Percentiles rank a stretch among this genome's conserved stretches.
Evolutionary conservation across 2,329 filamentous ascomycete species (phyloP).

Genomic region (Arthrobotrys sinensis): DNA sequence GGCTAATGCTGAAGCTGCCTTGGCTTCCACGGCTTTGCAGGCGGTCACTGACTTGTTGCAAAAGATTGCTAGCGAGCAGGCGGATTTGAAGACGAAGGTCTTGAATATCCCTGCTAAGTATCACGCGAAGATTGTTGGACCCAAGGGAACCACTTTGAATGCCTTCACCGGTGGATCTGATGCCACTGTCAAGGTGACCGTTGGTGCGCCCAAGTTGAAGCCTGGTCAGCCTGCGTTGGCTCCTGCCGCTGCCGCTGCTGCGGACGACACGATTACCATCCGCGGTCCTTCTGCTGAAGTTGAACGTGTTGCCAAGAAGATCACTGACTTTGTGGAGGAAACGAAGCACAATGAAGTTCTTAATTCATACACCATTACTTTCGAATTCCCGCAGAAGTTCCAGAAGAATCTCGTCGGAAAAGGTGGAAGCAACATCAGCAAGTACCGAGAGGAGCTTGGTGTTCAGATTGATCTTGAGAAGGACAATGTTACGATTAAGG

Average conservation of each 20-base stretch:
- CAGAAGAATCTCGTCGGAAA: slow-evolving; percentile 85
- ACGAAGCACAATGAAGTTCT: slow-evolving; percentile 74
- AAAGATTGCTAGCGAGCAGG: slow-evolving; percentile 72
- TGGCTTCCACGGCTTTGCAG: slow-evolving; percentile 74
- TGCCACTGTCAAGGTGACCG: slow-evolving; percentile 62
- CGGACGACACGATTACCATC: slow-evolving; percentile 63
- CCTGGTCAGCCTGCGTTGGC: slow-evolving; percentile 59
- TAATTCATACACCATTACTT: slow-evolving; percentile 77
- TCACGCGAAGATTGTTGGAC: slow-evolving; percentile 74
- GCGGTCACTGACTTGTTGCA: slow-evolving; percentile 74
- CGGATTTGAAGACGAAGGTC: slow-evolving; percentile 72
- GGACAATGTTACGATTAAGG: slow-evolving; percentile 94
- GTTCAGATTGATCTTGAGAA: slow-evolving; percentile 90
- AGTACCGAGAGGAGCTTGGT: slow-evolving; percentile 78
- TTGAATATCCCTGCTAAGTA: slow-evolving; percentile 73
- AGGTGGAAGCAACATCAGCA: slow-evolving; percentile 78
- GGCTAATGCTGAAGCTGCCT: slow-evolving; percentile 71
- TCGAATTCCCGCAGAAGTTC: slow-evolving; percentile 95
- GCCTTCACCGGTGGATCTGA: slow-evolving; percentile 63
- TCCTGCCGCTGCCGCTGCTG: slow-evolving; percentile 44
- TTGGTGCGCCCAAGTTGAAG: slow-evolving; percentile 62
- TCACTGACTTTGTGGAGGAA: slow-evolving; percentile 77
- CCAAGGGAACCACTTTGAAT: slow-evolving; percentile 64
- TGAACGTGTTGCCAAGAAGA: slow-evolving; percentile 76
- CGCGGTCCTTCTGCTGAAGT: slow-evolving; percentile 68